Evolutionary conservation across 228 moss, liverwort and hornwort genomes (phyloP).

Genomic region (Sphagnum magellanicum): DNA sequence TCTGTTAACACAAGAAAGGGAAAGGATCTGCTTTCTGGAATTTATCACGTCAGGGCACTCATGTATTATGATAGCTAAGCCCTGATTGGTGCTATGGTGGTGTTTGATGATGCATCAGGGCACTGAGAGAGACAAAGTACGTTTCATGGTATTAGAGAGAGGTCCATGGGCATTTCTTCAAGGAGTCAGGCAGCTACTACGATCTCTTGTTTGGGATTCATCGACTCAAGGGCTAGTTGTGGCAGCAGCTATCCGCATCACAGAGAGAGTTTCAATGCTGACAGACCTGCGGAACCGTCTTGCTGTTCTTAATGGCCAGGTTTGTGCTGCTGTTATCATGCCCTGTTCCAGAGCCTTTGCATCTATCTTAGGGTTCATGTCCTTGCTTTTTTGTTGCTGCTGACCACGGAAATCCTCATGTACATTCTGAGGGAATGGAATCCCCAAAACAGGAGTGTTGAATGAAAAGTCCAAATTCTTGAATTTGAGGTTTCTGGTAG

Average conservation of each 20-base stretch:
- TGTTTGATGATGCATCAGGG: conserved; percentile 25
- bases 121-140: conserved; percentile 49
- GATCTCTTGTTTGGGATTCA: conserved; percentile 55
- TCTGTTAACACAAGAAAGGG: neutral
- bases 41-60: too few species aligned
- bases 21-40: too few species aligned
- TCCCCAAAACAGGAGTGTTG: too few species aligned
- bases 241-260: conserved; percentile 56
- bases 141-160: conserved; percentile 80
- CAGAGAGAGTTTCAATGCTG: conserved; percentile 67
- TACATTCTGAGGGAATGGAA: neutral
- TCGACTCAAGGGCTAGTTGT: conserved; percentile 48
- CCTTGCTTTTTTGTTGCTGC: neutral
- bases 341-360: neutral
- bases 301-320: conserved; percentile 71
- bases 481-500: neutral
- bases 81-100: neutral
- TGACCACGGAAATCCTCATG: neutral
- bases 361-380: neutral
- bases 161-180: conserved; percentile 80
- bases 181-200: conserved; percentile 51
- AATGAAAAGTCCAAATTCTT: too few species aligned
- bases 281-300: conserved; percentile 63
- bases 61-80: too few species aligned
- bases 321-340: conserved; percentile 8